A percentile compares a stretch with the other conserved stretches of the same genome.
phyloP scores from a whole-genome alignment of 768 basidiomycete genomes.

The Auricularia heimuer region DNA sequence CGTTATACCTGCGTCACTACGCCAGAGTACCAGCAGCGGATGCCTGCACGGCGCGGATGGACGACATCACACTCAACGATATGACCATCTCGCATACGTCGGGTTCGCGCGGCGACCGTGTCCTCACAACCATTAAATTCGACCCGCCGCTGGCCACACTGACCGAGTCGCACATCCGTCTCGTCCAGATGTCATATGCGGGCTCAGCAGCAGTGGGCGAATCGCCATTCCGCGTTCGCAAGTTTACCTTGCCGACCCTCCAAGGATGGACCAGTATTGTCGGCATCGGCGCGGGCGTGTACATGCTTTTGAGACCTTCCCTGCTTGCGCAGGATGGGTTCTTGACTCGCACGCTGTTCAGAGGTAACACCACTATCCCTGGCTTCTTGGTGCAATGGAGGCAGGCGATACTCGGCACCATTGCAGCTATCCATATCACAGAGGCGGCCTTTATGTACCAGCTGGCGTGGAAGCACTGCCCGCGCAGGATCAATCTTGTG shows the following conservation, averaged over 20 bases:
- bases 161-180: neutral
- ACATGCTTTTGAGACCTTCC: neutral
- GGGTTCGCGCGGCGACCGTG: neutral
- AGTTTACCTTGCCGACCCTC: neutral
- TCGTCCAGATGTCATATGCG: neutral
- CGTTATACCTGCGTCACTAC: neutral
- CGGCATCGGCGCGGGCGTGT: neutral
- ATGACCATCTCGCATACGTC: neutral
- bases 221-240: neutral
- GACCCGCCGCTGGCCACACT: neutral
- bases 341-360: neutral
- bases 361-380: neutral
- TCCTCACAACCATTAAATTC: neutral
- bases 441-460: neutral
- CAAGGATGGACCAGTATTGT: neutral
- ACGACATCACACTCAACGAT: neutral
- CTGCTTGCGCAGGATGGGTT: neutral
- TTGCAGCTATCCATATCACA: neutral
- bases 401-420: neutral
- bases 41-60: neutral
- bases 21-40: neutral
- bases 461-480: neutral
- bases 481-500: neutral
- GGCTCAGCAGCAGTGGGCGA: neutral
- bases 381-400: neutral